Evolutionary conservation across 1,139 yeast species (phyloP), one percentile per base, ranked within the genome.

Genomic region (Suhomyces anneliseae): DNA sequence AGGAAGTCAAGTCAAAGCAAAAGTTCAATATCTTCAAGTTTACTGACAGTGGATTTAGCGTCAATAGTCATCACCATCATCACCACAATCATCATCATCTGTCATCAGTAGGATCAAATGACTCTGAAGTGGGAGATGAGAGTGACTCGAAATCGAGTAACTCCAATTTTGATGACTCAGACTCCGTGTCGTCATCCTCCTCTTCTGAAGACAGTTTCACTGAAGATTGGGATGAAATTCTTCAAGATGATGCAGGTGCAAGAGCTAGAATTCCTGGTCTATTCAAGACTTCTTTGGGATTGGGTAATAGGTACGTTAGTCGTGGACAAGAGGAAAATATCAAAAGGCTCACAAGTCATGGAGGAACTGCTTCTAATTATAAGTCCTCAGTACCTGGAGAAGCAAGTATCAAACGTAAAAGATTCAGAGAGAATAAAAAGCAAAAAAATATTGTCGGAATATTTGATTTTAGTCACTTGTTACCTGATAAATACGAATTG

Each of bases 401-500:
- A 31, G 40, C 43, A 8, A 41, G 52, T 43, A 9, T 34, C 2
- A 27, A 15, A 32, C 57, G 50, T 39, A 58, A 53, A 41, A 57
- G 54, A 40, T 29, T 52, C 36, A 52, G 49, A 26, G 49, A 58
- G 42, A 27, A 55, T 24, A 61, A 61, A 40, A 65, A 57, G 47
- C 61, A 59, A 38, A 75, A 66, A 52, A 88, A 87, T 56, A 64
- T 79, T 26, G 85, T 90, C 4, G 78, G 79, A 1, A 76, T 86
- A 4, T 73, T 78, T 50, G 95, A 90, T 61, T 86, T 86, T 61
- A 70, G 79, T 27, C 79, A 85, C 58, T 66, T 90, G 45, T 75
- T 90, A 38, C 96, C 97, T 0, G 87, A 90, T 29, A 83, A 86
- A 52, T 76, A 79, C 60, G 90, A 87, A 47, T 68, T 92, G 40